These are phyloP conservation scores for Saccharum hybrid DNA, from an alignment of 202 grass and related monocot species.

Conservation along the genomic window DNA sequence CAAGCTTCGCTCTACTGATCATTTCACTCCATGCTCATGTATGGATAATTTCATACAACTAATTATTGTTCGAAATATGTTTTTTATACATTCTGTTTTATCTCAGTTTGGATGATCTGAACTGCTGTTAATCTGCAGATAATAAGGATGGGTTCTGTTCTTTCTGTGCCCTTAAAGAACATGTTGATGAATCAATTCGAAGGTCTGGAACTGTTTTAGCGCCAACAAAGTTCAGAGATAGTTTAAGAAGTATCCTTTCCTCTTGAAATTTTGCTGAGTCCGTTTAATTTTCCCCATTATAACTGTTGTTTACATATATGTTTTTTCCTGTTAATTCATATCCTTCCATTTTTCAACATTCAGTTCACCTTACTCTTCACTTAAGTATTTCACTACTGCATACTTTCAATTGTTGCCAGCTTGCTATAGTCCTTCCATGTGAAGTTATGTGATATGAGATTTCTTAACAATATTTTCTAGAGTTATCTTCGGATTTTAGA, in stretches of 20 bases:
- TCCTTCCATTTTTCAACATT: conserved; percentile 7
- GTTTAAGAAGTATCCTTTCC: conserved; percentile 93
- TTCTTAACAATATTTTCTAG: conserved; percentile 63
- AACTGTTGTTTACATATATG: background rate
- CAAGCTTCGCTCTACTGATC: conserved; percentile 56
- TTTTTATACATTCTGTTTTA: conserved; percentile 2
- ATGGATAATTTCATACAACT: conserved; percentile 46
- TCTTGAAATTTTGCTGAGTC: conserved; percentile 17
- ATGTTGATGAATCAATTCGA: conserved; percentile 57
- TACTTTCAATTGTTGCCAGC: conserved; percentile 14
- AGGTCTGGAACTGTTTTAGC: conserved; percentile 62
- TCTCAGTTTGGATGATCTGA: conserved; percentile 25
- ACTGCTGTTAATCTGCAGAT: conserved; percentile 58
- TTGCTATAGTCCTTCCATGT: background rate
- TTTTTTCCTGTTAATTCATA: background rate
- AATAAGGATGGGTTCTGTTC: conserved; percentile 71
- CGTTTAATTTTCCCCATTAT: conserved; percentile 24
- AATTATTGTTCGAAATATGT: conserved; percentile 19
- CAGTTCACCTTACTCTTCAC: background rate
- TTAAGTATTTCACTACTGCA: background rate
- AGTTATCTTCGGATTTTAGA: conserved; percentile 75
- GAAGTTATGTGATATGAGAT: conserved; percentile 28
- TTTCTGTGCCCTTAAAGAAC: conserved; percentile 86
- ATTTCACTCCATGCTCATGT: conserved; percentile 66
- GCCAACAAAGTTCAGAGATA: conserved; percentile 69